Evolutionary conservation across 441 rosid genomes (phyloP), one percentile per base, ranked within the genome.

Genomic region (Syzygium malaccense): DNA sequence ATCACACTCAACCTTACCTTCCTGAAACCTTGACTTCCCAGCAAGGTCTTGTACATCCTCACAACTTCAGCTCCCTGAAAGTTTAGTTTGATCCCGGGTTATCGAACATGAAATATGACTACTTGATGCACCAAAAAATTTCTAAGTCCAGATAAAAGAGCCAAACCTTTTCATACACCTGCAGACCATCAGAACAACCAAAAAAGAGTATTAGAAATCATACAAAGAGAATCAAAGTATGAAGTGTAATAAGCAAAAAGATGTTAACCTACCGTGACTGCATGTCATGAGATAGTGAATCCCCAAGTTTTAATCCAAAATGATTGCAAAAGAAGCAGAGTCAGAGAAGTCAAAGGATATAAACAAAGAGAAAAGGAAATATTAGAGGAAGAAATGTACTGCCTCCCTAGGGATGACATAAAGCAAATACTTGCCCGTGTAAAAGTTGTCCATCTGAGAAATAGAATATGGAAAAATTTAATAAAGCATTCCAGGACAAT

Each of bases 21-120:
- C 90, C 98, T 94, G 92, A 98, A 98, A 53, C 99, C 99, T 90
- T 94, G 93, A 91, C 91, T 96, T 87, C 99, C 99, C 62, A 98
- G 91, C 88, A 98, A 91, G 90, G 99, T 98, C 93, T 97, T 98
- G 98, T 98, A 98, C 99, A 98, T 98, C 97, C 99, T 93, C 85
- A 98, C 99, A 88, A 98, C 99, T 94, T 98, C 99, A 89, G 99
- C 99, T 93, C 99, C 99, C 99, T 98, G 91, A 87, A 71, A 41
- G 53, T 78, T 48, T 48, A 41, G 53, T 78, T 30, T 48, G 20
- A 80, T 26, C 33, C 53, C 71, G 2, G 9, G 54, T 37, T 25
- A 37, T 58, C 87, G 53, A 48, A 89, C 41, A n/a, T 86, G 19
- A 85, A 62, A 78, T 84, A 75, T 87, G 87, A 89, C 68, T 33